These are phyloP conservation scores for Dryas octopetala DNA, from an alignment of 306 rosid species.

Conservation along the genomic window DNA sequence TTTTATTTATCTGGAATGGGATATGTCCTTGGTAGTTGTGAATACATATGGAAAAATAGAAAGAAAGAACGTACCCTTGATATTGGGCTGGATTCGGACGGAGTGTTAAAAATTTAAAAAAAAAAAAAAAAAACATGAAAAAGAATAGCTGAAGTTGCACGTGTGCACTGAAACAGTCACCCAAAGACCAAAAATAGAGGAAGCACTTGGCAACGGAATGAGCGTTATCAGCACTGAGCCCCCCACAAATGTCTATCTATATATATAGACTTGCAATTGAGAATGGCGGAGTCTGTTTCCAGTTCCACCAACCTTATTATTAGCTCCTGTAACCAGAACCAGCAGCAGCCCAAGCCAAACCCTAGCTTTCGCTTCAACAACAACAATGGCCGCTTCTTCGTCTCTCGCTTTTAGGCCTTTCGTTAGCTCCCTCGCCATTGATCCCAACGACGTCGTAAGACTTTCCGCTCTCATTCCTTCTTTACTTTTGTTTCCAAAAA, in stretches of 20 bases:
- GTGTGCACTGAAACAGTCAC: slow-evolving; percentile 1
- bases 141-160: background rate
- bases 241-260: background rate
- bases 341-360: background rate
- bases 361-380: slow-evolving; percentile 25
- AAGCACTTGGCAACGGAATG: background rate
- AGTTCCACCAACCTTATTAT: background rate
- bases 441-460: slow-evolving; percentile 37
- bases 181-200: background rate
- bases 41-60: too few species aligned
- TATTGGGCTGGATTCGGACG: too few species aligned
- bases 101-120: too few species aligned
- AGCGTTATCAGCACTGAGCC: background rate
- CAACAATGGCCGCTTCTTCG: slow-evolving; percentile 38
- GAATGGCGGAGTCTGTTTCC: background rate
- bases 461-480: background rate
- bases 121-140: background rate
- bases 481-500: background rate
- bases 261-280: background rate
- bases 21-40: too few species aligned
- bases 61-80: too few species aligned
- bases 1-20: too few species aligned
- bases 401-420: slow-evolving; percentile 29
- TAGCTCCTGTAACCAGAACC: background rate
- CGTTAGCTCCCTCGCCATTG: slow-evolving; percentile 22